These are phyloP conservation scores for Exsudoporus floridanus DNA, from an alignment of 1,284 basidiomycete species.

Conservation along the genomic window DNA sequence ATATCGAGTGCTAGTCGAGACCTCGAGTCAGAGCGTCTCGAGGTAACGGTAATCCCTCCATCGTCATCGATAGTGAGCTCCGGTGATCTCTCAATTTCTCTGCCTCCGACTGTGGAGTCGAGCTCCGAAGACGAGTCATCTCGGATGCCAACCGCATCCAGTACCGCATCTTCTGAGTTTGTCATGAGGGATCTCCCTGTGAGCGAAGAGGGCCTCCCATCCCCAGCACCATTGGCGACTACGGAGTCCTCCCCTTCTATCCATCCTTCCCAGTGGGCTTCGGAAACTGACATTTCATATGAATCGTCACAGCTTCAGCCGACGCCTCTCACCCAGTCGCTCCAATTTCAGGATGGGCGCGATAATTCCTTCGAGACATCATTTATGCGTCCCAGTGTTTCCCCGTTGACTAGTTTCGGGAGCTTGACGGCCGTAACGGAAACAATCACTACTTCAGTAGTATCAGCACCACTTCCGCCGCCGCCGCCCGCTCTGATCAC, in stretches of 20 bases:
- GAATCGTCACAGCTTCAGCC: slow-evolving; percentile 67
- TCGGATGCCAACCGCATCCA: slow-evolving; percentile 20
- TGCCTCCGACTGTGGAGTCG: slow-evolving; percentile 26
- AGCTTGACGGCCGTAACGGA: slow-evolving; percentile 39
- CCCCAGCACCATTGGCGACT: slow-evolving; percentile 25
- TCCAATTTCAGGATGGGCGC: slow-evolving; percentile 54
- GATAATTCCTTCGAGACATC: slow-evolving; percentile 66
- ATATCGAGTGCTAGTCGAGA: slow-evolving; percentile 25
- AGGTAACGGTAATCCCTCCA: slow-evolving; percentile 10
- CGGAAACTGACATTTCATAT: slow-evolving; percentile 62
- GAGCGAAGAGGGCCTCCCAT: slow-evolving; percentile 30
- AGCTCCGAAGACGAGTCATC: slow-evolving; percentile 28
- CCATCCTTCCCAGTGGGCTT: slow-evolving; percentile 51
- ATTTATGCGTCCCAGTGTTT: slow-evolving; percentile 48
- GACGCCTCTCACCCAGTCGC: slow-evolving; percentile 61
- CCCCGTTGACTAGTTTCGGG: slow-evolving; percentile 39
- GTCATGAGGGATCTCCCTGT: slow-evolving; percentile 25
- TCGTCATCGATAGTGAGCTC: slow-evolving; percentile 23
- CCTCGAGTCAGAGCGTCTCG: slow-evolving; percentile 24
- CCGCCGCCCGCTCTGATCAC: slow-evolving; percentile 4
- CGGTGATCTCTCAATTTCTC: slow-evolving; percentile 24
- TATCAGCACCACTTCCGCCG: slow-evolving; percentile 14
- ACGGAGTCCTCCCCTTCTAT: slow-evolving; percentile 39
- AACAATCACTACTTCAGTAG: slow-evolving; percentile 33
- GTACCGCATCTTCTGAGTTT: slow-evolving; percentile 36